Evolutionary conservation across 257 asterid genomes (phyloP).

Genomic region (Solanum gandarillasii): DNA sequence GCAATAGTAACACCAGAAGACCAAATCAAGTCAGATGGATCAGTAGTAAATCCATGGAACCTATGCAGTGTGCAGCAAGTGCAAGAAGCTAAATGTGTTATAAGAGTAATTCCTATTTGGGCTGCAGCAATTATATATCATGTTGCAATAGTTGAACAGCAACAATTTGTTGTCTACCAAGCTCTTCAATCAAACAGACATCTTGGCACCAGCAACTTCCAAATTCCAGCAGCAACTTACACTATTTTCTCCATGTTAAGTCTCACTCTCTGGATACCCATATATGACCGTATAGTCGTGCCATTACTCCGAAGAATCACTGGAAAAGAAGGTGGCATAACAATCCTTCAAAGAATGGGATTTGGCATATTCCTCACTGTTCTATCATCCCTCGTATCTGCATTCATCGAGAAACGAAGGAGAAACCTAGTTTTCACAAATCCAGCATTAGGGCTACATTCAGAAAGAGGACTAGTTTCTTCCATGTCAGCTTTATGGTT

Average conservation of each 20-base stretch:
- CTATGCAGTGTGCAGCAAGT: slow-evolving; percentile 58
- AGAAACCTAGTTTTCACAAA: slow-evolving; percentile 17
- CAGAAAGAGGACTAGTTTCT: slow-evolving; percentile 34
- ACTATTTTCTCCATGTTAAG: slow-evolving; percentile 54
- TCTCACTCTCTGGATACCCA: slow-evolving; percentile 42
- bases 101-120: slow-evolving; percentile 51
- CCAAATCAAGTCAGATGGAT: slow-evolving; percentile 35
- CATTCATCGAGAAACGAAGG: slow-evolving; percentile 36
- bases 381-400: slow-evolving; percentile 29
- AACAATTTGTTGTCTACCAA: slow-evolving; percentile 63
- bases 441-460: slow-evolving; percentile 18
- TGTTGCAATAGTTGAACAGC: slow-evolving; percentile 30
- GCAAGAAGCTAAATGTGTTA: slow-evolving; percentile 61
- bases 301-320: slow-evolving; percentile 30
- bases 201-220: slow-evolving; percentile 35
- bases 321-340: slow-evolving; percentile 41
- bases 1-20: slow-evolving; percentile 48
- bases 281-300: slow-evolving; percentile 53
- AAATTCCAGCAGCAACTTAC: slow-evolving; percentile 64
- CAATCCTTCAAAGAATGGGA: slow-evolving; percentile 65
- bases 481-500: slow-evolving; percentile 61
- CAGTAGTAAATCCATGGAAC: slow-evolving; percentile 48
- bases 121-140: slow-evolving; percentile 47
- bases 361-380: slow-evolving; percentile 37
- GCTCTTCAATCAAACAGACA: slow-evolving; percentile 62